Base-by-base conservation (phyloP, 2,329 filamentous ascomycete species). In the Hymenoscyphus salicellus region DNA sequence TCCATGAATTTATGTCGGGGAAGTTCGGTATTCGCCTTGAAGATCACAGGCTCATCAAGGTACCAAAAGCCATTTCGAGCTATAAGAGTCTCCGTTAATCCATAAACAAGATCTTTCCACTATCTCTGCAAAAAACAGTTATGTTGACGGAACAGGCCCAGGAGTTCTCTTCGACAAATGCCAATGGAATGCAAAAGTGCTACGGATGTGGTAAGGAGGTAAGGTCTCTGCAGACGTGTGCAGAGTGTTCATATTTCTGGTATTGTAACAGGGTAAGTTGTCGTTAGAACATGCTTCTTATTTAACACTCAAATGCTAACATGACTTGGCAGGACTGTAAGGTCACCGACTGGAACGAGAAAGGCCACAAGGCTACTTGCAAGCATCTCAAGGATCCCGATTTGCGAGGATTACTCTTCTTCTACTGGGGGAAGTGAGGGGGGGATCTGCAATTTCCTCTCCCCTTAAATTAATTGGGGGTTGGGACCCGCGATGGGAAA, bases 361-460 rank as follows among this genome's bases (percentile, higher is more conserved):
- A 74, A 65, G 67, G 66, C 33, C 72, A 75, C 57, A 74, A 74
- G 38, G 58, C 60, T 49, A 64, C 73, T 64, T 75, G 72, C 63
- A 74, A 71, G 65, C 56, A 69, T 41, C 65, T 75, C 17, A 73
- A 68, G 61, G 72, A 73, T 71, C 55, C 65, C n/a, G 70, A 74
- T 71, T 69, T 73, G 59, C 58, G 57, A 64, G 68, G 61, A 66
- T 61, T 75, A 65, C 71, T 74, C 55, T 11, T 60, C 65, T 63
- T 72, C 17, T 62, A 73, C 52, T 73, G 68, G 70, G 66, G 72
- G 55, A 58, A 65, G 30, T 74, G 71, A 71, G 65, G 73, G 58
- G 61, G 33, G 36, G 30, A 69, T 65, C 43, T 70, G 68, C 41
- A 59, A 62, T 74, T 74, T 68, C 72, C 58, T 28, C 41, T 60